Base-by-base conservation (phyloP, 768 basidiomycete genomes). In the Candolleomyces eurysporus region DNA sequence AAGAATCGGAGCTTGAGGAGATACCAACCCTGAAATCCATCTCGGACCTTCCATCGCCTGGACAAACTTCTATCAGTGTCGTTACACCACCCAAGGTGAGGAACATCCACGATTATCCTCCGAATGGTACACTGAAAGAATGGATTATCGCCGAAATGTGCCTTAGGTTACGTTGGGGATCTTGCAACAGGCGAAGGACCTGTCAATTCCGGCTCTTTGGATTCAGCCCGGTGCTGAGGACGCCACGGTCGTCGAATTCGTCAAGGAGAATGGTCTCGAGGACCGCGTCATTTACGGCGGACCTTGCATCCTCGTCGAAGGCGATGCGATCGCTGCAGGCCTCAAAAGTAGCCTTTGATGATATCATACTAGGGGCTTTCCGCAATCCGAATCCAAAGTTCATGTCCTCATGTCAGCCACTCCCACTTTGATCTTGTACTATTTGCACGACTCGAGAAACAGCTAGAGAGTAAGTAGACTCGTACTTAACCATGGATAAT, bases 161-260 rank as follows among this genome's bases (percentile, higher is more conserved):
- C 42, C 52, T 21, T 65, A 93, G 90, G 75, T 94, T 46, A 94
- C 92, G 10, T 81, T 92, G 50, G 77, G 75, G 22, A 64, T 92
- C 58, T 73, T 94, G 66, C 76, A 88, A 69, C 79, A 86, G 61
- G 89, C 88, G 8, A 87, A 87, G 71, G 79, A 80, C n/a, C 82
- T 85, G n/a, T 72, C 73, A n/a, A 72, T 92, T n/a, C 89, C 87
- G 5, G 81, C 87, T 3, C 79, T 94, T 48, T 96, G 94, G 94
- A 82, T 96, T 32, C 94, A 96, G 71, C 94, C 94, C 7, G 93
- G 93, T 21, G 91, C 93, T 7, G 87, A 89, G 64, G 88, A 92
- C 66, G 80, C 77, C 16, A 73, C 74, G 3, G 91, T 94, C 51
- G 73, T 78, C 16, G 67, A 78, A 16, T 95, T 83, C 66, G 86